A percentile compares a stretch with the other conserved stretches of the same genome.
These are phyloP conservation scores for Ballota nigra DNA, from an alignment of 257 asterid species.

Conservation along the genomic window DNA sequence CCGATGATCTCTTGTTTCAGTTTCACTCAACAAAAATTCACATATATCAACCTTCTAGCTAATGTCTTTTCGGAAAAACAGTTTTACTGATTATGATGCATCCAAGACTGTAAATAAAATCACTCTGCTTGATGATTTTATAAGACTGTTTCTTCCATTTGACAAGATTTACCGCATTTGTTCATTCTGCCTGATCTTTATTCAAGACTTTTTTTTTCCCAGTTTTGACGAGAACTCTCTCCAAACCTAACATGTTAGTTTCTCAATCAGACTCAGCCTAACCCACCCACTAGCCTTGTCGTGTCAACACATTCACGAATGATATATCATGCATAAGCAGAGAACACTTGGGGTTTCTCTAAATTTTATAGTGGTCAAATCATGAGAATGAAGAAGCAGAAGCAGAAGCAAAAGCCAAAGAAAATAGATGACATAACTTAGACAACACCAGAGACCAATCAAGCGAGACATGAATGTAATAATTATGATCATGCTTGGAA, in stretches of 20 bases:
- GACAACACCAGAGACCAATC: conserved; percentile 3
- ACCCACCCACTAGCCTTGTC: not conserved
- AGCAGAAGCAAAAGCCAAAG: conserved; percentile 7
- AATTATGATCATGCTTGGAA: conserved; percentile 13
- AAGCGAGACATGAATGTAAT: conserved; percentile 7
- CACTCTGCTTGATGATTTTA: not conserved
- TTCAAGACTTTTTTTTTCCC: not conserved
- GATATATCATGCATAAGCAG: not conserved
- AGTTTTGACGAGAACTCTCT: not conserved
- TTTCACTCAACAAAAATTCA: too few relatives aligned
- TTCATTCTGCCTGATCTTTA: conserved; percentile 12
- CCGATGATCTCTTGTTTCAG: conserved; percentile 3
- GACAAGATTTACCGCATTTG: not conserved
- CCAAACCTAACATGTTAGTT: not conserved
- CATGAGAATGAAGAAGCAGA: conserved; percentile 16
- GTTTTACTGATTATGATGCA: not conserved
- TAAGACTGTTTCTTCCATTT: not conserved
- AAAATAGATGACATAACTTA: conserved; percentile 5
- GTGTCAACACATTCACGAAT: not conserved
- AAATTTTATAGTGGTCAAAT: not conserved
- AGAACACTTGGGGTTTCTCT: not conserved
- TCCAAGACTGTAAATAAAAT: not conserved
- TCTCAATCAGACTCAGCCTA: not conserved
- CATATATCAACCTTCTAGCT: not conserved
- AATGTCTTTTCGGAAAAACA: not conserved